A percentile compares a stretch with the other conserved stretches of the same genome.
Evolutionary conservation across 139 green algal species (phyloP).

Genomic region (Asterochloris erici): DNA sequence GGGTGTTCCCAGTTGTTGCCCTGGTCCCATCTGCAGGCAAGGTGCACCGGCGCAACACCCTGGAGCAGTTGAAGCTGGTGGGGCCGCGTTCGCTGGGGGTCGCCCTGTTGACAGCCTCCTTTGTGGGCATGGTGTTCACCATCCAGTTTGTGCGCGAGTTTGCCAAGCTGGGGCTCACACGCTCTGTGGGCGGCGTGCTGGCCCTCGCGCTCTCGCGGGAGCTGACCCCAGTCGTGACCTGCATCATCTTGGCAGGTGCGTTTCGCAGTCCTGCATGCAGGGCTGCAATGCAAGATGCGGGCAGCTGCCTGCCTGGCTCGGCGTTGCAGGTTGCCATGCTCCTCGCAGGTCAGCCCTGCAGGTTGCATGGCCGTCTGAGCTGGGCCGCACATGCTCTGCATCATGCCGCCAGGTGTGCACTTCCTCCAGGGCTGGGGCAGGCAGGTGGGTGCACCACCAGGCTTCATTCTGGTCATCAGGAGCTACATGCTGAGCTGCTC

Average conservation of each 20-base stretch:
- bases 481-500: too few relatives aligned
- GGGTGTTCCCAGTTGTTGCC: background rate
- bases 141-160: constrained; percentile 98
- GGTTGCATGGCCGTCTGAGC: too few relatives aligned
- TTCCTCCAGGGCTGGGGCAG: too few relatives aligned
- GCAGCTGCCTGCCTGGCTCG: too few relatives aligned
- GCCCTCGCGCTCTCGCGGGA: constrained; percentile 91
- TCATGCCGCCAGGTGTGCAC: too few relatives aligned
- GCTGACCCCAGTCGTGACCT: constrained; percentile 96
- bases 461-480: too few relatives aligned
- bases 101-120: constrained; percentile 88
- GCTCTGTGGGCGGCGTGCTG: constrained; percentile 94
- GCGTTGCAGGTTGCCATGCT: too few relatives aligned
- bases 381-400: too few relatives aligned
- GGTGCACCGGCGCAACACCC: constrained; percentile 85
- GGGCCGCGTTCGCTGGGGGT: constrained; percentile 92
- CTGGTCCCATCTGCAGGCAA: constrained; percentile 55
- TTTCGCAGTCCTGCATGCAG: too few relatives aligned
- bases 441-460: too few relatives aligned
- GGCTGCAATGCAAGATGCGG: too few relatives aligned
- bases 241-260: constrained; percentile 89
- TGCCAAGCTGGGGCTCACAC: constrained; percentile 88
- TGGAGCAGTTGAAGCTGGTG: constrained; percentile 91
- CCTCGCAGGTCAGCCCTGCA: too few relatives aligned
- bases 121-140: constrained; percentile 99